Percentiles rank a stretch among this genome's conserved stretches.
Conservation (phyloP, 106 monocot species). For the Alisma plantagoaquatica region DNA sequence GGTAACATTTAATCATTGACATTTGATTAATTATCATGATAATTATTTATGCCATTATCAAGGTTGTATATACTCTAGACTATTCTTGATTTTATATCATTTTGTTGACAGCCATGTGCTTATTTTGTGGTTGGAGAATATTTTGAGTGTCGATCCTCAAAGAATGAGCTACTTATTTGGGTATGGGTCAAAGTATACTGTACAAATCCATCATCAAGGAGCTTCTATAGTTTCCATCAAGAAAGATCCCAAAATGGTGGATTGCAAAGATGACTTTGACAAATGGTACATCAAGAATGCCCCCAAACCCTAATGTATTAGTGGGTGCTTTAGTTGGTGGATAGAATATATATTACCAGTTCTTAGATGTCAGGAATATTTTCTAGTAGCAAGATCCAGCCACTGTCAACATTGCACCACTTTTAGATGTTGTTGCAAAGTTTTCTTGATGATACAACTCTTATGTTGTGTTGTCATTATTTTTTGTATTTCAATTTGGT, state of each 20-base stretch:
- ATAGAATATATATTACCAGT: conserved; percentile 16
- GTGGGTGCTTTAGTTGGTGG: conserved; percentile 42
- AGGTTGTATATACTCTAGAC: conserved; percentile 35
- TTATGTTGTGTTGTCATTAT: no score
- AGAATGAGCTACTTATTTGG: conserved; percentile 40
- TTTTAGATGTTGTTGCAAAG: conserved; percentile 39
- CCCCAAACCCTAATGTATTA: conserved; percentile 29
- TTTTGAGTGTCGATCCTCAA: conserved; percentile 32
- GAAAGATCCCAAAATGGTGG: neutral
- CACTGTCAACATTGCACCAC: conserved; percentile 30
- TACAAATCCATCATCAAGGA: conserved; percentile 30
- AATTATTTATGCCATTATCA: no score
- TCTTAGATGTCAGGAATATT: conserved; percentile 19
- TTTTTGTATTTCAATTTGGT: no score
- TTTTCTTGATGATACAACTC: no score
- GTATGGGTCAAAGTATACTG: conserved; percentile 22
- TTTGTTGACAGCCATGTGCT: conserved; percentile 31
- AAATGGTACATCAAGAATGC: conserved; percentile 16
- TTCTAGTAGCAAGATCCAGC: conserved; percentile 35
- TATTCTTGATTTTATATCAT: conserved; percentile 22
- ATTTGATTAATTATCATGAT: no score
- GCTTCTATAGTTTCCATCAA: conserved; percentile 29
- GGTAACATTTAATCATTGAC: no score
- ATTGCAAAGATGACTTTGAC: conserved; percentile 6
- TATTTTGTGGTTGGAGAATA: conserved; percentile 29